Conservation (phyloP, 495 filamentous ascomycete genomes). For the Xylaria acuta region DNA sequence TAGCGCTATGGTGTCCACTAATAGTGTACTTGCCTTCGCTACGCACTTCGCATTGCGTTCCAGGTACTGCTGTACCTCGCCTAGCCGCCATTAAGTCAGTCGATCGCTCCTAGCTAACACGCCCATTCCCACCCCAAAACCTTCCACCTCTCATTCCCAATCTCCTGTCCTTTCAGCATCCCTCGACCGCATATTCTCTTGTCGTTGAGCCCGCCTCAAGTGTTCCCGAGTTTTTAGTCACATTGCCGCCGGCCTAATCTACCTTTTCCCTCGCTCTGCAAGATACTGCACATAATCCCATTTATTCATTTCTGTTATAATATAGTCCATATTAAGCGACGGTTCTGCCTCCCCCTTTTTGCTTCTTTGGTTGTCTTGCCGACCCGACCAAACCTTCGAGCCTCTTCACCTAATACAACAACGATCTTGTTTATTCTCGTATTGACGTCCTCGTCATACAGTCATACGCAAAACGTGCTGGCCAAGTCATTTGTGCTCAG, state of each 20-base stretch:
- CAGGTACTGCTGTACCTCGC: constrained; percentile 1
- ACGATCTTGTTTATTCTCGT: constrained; percentile 13
- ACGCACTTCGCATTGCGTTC: neutral
- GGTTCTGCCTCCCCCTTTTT: constrained; percentile 18
- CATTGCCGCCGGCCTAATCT: constrained; percentile 16
- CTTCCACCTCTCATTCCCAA: constrained; percentile 21
- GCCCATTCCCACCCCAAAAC: constrained; percentile 26
- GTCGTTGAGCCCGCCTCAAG: constrained; percentile 15
- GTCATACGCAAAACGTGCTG: neutral
- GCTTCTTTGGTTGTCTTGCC: constrained; percentile 25
- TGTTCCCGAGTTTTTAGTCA: constrained; percentile 19
- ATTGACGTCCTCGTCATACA: constrained; percentile 8
- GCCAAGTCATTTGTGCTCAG: neutral
- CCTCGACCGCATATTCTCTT: constrained; percentile 24
- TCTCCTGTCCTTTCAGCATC: constrained; percentile 23
- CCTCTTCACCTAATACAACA: constrained; percentile 24
- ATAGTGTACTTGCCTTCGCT: neutral
- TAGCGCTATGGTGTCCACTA: neutral
- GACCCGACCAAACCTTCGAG: constrained; percentile 12
- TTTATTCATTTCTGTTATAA: constrained; percentile 13
- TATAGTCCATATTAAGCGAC: constrained; percentile 16
- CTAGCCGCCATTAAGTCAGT: constrained; percentile 23
- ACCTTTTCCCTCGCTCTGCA: constrained; percentile 13
- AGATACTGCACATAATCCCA: constrained; percentile 16
- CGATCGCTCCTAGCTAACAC: constrained; percentile 7